Base-by-base conservation (phyloP, 1,139 yeast species). In the Geotrichum restrictum region DNA sequence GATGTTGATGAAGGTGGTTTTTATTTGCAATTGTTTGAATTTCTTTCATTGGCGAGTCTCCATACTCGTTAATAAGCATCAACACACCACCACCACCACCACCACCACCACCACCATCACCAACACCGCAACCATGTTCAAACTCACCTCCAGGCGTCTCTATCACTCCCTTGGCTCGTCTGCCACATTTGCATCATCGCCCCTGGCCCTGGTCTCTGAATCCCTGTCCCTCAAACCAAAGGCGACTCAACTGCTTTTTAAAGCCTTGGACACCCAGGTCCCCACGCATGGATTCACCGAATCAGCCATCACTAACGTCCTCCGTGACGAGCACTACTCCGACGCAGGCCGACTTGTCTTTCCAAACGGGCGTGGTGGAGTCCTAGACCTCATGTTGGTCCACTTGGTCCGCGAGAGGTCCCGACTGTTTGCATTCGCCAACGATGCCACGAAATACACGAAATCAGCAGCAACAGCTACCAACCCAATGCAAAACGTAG, bases 211-310 rank as follows among this genome's bases (percentile, higher is more conserved):
- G 14, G 36, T 44, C 37, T 36, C 39, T 7, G 45, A 44, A 14
- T 29, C 53, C 4, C 52, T 54, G 14, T 43, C 46, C 3, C 48
- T 54, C 27, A 50, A 48, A 13, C 49, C 48, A 16, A 49, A 49
- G 38, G 49, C 55, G 18, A 44, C 51, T 21, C 36, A 47, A 5
- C 47, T 54, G 6, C 37, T 54, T 21, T 31, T 41, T 21, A 39
- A 46, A 3, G 45, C 57, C 19, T 49, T 54, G n/a, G 53, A 54
- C 34, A 48, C 42, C 22, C 50, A 54, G 21, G 86, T 91, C 27
- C 95, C 96, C 1, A 62, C 69, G 49, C 73, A 69, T 54, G 98
- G 98, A 1, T 88, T 93, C 67, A 72, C 77, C 54, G 77, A 78
- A 43, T 67, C 70, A 39, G 82, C 95, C 11, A 72, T 93, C 6